Conservation (phyloP, 2,329 filamentous ascomycete genomes). For the Pyricularia pennisetigena region DNA sequence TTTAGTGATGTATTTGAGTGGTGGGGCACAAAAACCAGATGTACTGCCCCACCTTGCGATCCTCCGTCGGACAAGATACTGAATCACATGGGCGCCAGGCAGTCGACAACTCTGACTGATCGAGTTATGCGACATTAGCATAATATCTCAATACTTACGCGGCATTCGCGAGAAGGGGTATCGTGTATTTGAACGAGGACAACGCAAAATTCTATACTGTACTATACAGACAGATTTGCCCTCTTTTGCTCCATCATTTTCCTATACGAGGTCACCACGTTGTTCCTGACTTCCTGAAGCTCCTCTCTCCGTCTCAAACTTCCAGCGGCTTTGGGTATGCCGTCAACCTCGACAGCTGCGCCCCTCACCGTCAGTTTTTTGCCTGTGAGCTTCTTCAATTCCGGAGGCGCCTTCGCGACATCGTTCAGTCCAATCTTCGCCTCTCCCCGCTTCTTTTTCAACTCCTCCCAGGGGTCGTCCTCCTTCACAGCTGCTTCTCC, state of each 20-base stretch:
- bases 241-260: slow-evolving; percentile 54
- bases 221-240: not conserved
- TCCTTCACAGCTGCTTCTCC: slow-evolving; percentile 39
- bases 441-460: slow-evolving; percentile 58
- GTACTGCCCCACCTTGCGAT: not conserved
- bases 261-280: slow-evolving; percentile 66
- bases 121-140: not conserved
- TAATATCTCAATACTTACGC: not conserved
- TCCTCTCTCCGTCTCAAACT: slow-evolving; percentile 66
- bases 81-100: not conserved
- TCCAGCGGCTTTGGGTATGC: slow-evolving; percentile 59
- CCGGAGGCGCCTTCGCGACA: slow-evolving; percentile 67
- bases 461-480: slow-evolving; percentile 64
- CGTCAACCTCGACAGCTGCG: slow-evolving; percentile 55
- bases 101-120: not conserved
- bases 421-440: slow-evolving; percentile 40
- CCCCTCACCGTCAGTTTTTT: slow-evolving; percentile 57
- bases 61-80: not conserved
- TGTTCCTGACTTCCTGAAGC: slow-evolving; percentile 56
- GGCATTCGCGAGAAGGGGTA: not conserved
- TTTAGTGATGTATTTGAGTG: not conserved
- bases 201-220: not conserved
- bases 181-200: not conserved
- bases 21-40: not conserved
- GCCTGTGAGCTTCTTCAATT: slow-evolving; percentile 51